Conservation (phyloP, 805 yeast species). For the Nakazawaea peltata region DNA sequence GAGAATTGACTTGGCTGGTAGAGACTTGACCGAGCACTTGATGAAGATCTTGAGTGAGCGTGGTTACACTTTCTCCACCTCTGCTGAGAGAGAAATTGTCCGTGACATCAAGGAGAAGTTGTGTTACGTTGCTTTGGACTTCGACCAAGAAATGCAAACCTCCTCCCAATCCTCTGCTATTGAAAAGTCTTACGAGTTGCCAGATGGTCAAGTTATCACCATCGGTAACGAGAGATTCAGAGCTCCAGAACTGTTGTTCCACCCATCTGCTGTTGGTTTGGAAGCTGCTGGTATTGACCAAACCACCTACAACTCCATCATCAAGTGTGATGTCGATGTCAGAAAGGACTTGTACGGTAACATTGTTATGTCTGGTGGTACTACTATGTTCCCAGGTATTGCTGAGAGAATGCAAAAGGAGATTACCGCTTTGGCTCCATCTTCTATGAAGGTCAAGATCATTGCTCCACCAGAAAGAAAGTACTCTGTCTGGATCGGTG, state of each 20-base stretch:
- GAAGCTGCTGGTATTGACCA: slow-evolving; percentile 99
- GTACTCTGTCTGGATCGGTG: slow-evolving; percentile 99
- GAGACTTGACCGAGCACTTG: slow-evolving; percentile 98
- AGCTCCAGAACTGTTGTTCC: slow-evolving; percentile 99
- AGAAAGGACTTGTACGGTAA: slow-evolving; percentile 98
- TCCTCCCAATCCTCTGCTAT: slow-evolving; percentile 97
- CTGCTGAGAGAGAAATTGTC: slow-evolving; percentile 97
- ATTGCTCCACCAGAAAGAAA: slow-evolving; percentile 99
- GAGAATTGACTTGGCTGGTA: slow-evolving; percentile 99
- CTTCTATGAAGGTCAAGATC: slow-evolving; percentile 99
- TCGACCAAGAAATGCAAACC: slow-evolving; percentile 99
- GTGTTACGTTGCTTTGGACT: slow-evolving; percentile 98
- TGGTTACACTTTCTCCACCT: slow-evolving; percentile 97
- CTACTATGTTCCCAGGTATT: slow-evolving; percentile 99
- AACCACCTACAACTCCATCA: slow-evolving; percentile 90
- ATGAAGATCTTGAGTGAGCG: slow-evolving; percentile 98
- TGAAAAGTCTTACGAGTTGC: slow-evolving; percentile 98
- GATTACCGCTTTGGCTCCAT: slow-evolving; percentile 98
- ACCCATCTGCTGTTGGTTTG: slow-evolving; percentile 81
- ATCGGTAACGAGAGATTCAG: slow-evolving; percentile 99
- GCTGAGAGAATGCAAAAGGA: slow-evolving; percentile 99
- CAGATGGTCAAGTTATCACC: slow-evolving; percentile 99
- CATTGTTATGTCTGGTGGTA: slow-evolving; percentile 99
- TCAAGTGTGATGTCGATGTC: slow-evolving; percentile 98
- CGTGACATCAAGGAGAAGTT: slow-evolving; percentile 96